Evolutionary conservation across 805 yeast species (phyloP), one percentile per base, ranked within the genome.

Genomic region (Hanseniaspora mollemarum): DNA sequence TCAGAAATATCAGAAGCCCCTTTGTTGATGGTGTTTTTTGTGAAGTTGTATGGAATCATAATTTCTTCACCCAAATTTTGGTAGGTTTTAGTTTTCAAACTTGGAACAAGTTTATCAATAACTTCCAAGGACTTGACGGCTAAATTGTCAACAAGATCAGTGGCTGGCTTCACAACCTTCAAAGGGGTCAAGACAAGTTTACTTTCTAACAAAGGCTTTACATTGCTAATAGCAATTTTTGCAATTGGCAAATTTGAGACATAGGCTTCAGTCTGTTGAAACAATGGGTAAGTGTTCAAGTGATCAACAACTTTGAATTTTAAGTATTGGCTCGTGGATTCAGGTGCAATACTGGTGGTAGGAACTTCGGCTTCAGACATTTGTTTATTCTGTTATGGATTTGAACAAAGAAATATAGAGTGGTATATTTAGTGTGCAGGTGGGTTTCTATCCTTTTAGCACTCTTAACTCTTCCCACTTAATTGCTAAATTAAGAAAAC

Each of bases 51-150:
- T 26, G 92, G 90, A 48, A 69, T 67, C 52, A 74, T 69, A 24
- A 76, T 61, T 2, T 74, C 68, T 44, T 71, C 71, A 35, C 74
- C 70, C 43, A 79, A 59, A 53, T 72, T 75, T 43, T 68, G 66
- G 60, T 71, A 71, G 46, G 76, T 75, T 29, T 73, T 63, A 1
- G 81, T 73, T 66, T 77, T 77, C 51, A 80, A 65, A 35, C 70
- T 67, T 3, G 95, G 95, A 19, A 77, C 67, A 38, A 66, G 61
- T 53, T 64, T 62, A 58, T 87, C 95, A 39, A 86, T 67, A 32
- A 69, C 60, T 52, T 60, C 62, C 57, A 87, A 74, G n/a, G 76
- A 66, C 28, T 67, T 58, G 56, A 83, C 81, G n/a, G 80, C 71
- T 28, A 68, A 62, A 48, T 68, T 70, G 62, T 84, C 84, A 22